A percentile compares a stretch with the other conserved stretches of the same genome.
phyloP scores from a whole-genome alignment of 2,329 filamentous ascomycete genomes.

The Cordyceps fumosorosea region DNA sequence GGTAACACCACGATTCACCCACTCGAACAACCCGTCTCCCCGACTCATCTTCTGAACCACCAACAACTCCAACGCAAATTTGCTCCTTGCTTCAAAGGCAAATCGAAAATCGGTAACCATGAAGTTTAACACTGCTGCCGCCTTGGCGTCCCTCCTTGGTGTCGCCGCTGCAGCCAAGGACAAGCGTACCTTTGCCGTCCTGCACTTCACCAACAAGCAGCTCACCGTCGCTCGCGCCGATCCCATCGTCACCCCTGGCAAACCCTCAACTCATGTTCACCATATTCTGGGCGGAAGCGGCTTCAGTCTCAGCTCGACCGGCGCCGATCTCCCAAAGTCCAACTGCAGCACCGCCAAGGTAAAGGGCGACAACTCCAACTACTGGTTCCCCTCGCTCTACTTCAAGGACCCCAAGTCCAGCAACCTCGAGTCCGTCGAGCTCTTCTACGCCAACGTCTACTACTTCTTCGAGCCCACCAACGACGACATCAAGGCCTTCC shows the following conservation, averaged over 20 bases:
- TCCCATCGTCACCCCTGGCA: constrained; percentile 60
- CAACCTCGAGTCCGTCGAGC: constrained; percentile 57
- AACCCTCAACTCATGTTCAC: constrained; percentile 57
- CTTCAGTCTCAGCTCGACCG: constrained; percentile 57
- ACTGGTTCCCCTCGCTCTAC: constrained; percentile 70
- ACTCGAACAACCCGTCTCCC: not conserved
- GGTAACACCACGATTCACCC: constrained; percentile 1
- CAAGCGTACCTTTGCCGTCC: constrained; percentile 56
- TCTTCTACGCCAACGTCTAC: constrained; percentile 71
- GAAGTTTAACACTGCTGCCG: constrained; percentile 27
- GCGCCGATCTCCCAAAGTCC: constrained; percentile 51
- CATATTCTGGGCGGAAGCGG: constrained; percentile 63
- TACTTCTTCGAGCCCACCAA: constrained; percentile 64
- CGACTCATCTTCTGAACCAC: not conserved
- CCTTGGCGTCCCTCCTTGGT: constrained; percentile 33
- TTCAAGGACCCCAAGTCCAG: constrained; percentile 58
- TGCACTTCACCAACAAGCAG: constrained; percentile 61
- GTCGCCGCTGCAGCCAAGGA: constrained; percentile 35
- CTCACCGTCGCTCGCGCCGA: constrained; percentile 59
- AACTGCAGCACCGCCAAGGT: constrained; percentile 66
- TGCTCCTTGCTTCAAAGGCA: not conserved
- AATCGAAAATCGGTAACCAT: constrained; percentile 20
- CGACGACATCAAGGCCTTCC: constrained; percentile 64
- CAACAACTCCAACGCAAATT: not conserved
- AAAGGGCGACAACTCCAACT: constrained; percentile 63